Evolutionary conservation across 805 yeast genomes (phyloP).

Genomic region (Sungouiella blattae): DNA sequence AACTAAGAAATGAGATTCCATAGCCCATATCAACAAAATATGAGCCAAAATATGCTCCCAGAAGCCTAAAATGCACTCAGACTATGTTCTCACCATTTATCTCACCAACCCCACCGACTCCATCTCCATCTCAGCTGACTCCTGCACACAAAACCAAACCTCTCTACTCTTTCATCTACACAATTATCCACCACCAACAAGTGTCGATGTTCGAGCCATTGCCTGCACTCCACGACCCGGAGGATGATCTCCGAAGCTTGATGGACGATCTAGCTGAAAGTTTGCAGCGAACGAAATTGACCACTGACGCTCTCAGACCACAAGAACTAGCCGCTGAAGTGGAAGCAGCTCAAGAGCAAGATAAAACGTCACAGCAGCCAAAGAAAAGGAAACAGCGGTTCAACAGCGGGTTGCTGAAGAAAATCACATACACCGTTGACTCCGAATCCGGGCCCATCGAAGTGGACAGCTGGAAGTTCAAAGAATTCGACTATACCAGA

Average conservation of each 20-base stretch:
- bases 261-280: neutral
- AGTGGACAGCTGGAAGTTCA: slow-evolving; percentile 66
- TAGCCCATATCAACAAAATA: no score
- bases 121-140: no score
- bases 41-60: no score
- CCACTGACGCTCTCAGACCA: neutral
- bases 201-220: slow-evolving; percentile 3
- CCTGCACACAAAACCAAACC: no score
- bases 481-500: slow-evolving; percentile 82
- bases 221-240: neutral
- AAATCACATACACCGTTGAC: slow-evolving; percentile 13
- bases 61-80: no score
- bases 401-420: neutral
- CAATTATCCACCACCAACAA: no score
- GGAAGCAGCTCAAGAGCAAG: neutral
- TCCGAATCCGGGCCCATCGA: neutral
- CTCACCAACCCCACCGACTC: no score
- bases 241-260: neutral
- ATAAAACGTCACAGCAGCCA: neutral
- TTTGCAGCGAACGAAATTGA: neutral
- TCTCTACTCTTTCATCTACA: no score
- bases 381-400: no score
- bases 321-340: neutral
- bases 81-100: no score
- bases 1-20: no score